Conservation (phyloP, 495 filamentous ascomycete species). For the Halenospora varia region DNA sequence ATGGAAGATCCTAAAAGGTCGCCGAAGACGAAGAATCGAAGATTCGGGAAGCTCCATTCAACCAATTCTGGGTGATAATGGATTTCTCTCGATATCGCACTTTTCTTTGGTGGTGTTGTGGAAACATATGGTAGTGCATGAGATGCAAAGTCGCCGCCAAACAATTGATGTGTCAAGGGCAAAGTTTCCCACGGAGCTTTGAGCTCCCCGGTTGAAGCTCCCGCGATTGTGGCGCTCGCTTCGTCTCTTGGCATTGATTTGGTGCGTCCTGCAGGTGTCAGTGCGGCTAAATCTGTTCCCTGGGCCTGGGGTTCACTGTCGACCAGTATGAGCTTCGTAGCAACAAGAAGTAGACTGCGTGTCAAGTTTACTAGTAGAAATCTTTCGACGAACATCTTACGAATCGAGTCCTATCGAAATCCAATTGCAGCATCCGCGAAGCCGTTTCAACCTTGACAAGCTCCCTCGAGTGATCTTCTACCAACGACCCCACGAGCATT, state of each 20-base stretch:
- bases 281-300: background rate
- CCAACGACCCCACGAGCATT: too few species aligned
- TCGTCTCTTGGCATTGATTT: background rate
- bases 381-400: too few species aligned
- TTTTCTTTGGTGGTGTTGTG: too few species aligned
- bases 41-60: too few species aligned
- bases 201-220: too few species aligned
- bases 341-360: background rate
- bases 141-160: background rate
- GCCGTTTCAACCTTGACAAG: too few species aligned
- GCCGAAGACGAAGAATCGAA: too few species aligned
- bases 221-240: background rate
- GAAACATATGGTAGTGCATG: background rate
- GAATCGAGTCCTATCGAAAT: too few species aligned
- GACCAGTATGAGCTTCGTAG: background rate
- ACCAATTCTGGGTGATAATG: too few species aligned
- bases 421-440: too few species aligned
- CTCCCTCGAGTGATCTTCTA: too few species aligned
- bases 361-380: background rate
- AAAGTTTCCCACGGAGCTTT: background rate
- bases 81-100: background rate
- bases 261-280: background rate
- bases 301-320: background rate
- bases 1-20: too few species aligned
- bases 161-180: background rate